A percentile compares a stretch with the other conserved stretches of the same genome.
These are phyloP conservation scores for Leishmania tarentolae DNA, from an alignment of 208 protist species.

Conservation along the genomic window DNA sequence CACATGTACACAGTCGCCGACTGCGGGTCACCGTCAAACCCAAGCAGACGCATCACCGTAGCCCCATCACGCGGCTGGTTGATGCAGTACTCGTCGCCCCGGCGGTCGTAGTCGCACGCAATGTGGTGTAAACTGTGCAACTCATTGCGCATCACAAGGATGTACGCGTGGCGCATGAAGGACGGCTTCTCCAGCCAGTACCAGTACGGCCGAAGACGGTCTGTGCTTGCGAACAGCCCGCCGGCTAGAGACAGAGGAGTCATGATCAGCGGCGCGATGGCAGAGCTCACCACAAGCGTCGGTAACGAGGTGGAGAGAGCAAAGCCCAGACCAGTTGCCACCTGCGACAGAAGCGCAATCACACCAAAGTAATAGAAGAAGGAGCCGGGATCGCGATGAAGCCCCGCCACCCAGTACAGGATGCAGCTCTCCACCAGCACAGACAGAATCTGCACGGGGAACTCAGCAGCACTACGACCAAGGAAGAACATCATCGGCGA, in stretches of 20 bases:
- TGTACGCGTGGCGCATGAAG: constrained; percentile 70
- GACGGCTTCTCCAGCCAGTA: constrained; percentile 81
- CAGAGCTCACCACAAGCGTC: constrained; percentile 43
- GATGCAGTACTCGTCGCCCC: constrained; percentile 50
- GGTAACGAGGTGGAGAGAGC: constrained; percentile 44
- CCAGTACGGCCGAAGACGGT: constrained; percentile 76
- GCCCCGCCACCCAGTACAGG: constrained; percentile 67
- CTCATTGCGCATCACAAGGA: constrained; percentile 69
- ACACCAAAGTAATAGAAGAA: constrained; percentile 75
- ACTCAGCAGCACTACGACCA: constrained; percentile 43
- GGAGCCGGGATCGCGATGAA: constrained; percentile 35
- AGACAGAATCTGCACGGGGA: constrained; percentile 54
- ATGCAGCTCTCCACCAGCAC: constrained; percentile 48
- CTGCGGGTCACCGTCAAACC: constrained; percentile 56
- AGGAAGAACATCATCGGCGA: constrained; percentile 62
- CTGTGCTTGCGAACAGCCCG: constrained; percentile 68
- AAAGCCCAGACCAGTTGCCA: constrained; percentile 61
- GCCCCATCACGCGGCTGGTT: constrained; percentile 50
- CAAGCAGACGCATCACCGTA: constrained; percentile 54
- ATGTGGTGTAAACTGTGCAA: constrained; percentile 55
- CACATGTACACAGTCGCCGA: constrained; percentile 61
- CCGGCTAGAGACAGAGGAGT: constrained; percentile 61
- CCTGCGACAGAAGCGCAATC: constrained; percentile 47
- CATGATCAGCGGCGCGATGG: constrained; percentile 57
- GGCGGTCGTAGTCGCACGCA: constrained; percentile 46